Evolutionary conservation across 2,329 filamentous ascomycete species (phyloP).

Genomic region (Botrytis pseudocinerea): DNA sequence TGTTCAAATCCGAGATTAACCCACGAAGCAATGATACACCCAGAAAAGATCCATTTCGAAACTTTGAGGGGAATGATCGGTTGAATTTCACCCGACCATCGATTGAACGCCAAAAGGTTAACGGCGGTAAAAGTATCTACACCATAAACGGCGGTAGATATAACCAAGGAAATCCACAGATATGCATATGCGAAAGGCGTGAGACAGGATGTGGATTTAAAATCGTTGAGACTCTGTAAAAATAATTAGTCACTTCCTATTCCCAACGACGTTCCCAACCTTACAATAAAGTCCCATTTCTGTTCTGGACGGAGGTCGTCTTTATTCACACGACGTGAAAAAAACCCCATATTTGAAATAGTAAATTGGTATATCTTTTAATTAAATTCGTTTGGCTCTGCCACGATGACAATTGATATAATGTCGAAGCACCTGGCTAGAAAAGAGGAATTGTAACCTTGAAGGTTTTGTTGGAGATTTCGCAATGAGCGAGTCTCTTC

Average conservation of each 20-base stretch:
- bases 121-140: constrained; percentile 93
- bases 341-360: constrained; percentile 61
- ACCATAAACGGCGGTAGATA: constrained; percentile 81
- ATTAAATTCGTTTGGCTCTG: constrained; percentile 31
- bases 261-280: constrained; percentile 40
- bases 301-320: constrained; percentile 75
- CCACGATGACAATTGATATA: constrained; percentile 26
- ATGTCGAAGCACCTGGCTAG: constrained; percentile 30
- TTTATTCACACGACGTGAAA: constrained; percentile 59
- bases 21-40: constrained; percentile 89
- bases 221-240: constrained; percentile 65
- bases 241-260: constrained; percentile 22
- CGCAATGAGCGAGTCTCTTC: constrained; percentile 24
- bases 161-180: constrained; percentile 75
- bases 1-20: constrained; percentile 79
- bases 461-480: constrained; percentile 25
- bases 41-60: constrained; percentile 92
- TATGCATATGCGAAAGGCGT: constrained; percentile 79
- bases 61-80: constrained; percentile 75
- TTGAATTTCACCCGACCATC: constrained; percentile 82
- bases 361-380: not conserved
- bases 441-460: constrained; percentile 19
- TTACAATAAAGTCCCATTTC: constrained; percentile 91
- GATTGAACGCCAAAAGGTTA: constrained; percentile 84
- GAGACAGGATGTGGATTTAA: constrained; percentile 78